Conservation (phyloP, 208 protist genomes). For the Trypanosoma platydactyli region DNA sequence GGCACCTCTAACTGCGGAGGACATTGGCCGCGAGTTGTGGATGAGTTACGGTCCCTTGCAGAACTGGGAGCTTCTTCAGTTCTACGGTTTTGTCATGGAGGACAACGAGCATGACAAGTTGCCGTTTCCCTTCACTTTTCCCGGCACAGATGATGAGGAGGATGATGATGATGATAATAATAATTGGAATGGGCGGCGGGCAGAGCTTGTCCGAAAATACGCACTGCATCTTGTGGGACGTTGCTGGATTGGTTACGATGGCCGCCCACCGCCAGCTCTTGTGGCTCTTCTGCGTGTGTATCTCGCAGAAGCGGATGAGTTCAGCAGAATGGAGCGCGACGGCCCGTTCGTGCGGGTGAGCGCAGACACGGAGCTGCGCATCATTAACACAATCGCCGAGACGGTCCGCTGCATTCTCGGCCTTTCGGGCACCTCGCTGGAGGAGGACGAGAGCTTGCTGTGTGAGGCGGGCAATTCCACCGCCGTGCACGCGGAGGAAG, state of each 20-base stretch:
- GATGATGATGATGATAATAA: neutral
- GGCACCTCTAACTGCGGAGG: slow-evolving; percentile 44
- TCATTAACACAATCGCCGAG: slow-evolving; percentile 46
- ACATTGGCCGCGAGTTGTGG: slow-evolving; percentile 81
- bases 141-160: neutral
- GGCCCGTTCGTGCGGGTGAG: slow-evolving; percentile 61
- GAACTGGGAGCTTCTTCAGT: slow-evolving; percentile 90
- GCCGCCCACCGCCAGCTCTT: slow-evolving; percentile 62
- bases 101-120: slow-evolving; percentile 84
- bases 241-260: slow-evolving; percentile 63
- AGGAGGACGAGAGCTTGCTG: slow-evolving; percentile 61
- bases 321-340: slow-evolving; percentile 55
- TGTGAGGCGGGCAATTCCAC: neutral
- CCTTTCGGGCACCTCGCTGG: slow-evolving; percentile 59
- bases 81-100: slow-evolving; percentile 89
- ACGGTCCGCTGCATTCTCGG: slow-evolving; percentile 59
- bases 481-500: slow-evolving; percentile 9
- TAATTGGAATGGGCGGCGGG: slow-evolving; percentile 58
- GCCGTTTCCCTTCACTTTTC: slow-evolving; percentile 70
- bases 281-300: slow-evolving; percentile 73
- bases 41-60: slow-evolving; percentile 94
- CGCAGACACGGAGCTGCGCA: slow-evolving; percentile 44
- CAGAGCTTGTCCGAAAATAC: slow-evolving; percentile 44
- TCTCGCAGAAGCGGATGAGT: slow-evolving; percentile 72
- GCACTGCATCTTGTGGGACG: slow-evolving; percentile 44